A percentile compares a stretch with the other conserved stretches of the same genome.
Conservation (phyloP, 2,329 filamentous ascomycete species). For the Calonectria pteridis region DNA sequence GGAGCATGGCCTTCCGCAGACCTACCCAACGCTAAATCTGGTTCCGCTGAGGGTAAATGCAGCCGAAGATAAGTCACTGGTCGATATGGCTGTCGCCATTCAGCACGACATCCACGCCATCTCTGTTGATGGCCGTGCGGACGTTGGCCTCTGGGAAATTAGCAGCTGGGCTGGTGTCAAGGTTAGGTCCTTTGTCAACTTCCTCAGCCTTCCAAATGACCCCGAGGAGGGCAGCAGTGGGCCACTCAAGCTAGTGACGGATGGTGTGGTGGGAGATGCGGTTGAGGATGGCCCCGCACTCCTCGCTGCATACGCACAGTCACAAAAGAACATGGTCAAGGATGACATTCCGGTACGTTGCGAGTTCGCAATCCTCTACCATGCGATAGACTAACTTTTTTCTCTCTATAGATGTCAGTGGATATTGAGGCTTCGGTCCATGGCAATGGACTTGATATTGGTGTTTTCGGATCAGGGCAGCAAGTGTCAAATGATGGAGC, state of each 20-base stretch:
- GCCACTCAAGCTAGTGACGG: slow-evolving; percentile 22
- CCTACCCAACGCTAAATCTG: slow-evolving; percentile 82
- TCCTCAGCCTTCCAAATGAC: slow-evolving; percentile 68
- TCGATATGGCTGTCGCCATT: slow-evolving; percentile 69
- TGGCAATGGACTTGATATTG: slow-evolving; percentile 51
- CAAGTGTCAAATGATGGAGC: slow-evolving; percentile 45
- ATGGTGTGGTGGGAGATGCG: background rate
- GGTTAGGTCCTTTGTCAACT: slow-evolving; percentile 85
- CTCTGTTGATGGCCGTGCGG: slow-evolving; percentile 60
- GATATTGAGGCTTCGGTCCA: slow-evolving; percentile 56
- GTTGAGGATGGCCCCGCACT: background rate
- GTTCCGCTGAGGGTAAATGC: slow-evolving; percentile 74
- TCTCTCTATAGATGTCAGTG: slow-evolving; percentile 49
- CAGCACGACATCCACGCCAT: slow-evolving; percentile 78
- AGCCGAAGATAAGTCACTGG: slow-evolving; percentile 49
- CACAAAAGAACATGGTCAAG: slow-evolving; percentile 40
- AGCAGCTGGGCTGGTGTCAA: slow-evolving; percentile 78
- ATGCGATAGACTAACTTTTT: slow-evolving; percentile 14
- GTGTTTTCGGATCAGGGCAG: slow-evolving; percentile 53
- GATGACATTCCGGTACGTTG: slow-evolving; percentile 47
- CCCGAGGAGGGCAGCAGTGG: background rate
- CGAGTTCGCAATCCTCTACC: too few relatives aligned
- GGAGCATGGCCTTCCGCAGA: slow-evolving; percentile 58
- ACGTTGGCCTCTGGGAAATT: slow-evolving; percentile 78
- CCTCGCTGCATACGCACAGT: slow-evolving; percentile 22